These are phyloP conservation scores for Ramularia endophylla DNA, from an alignment of 2,329 filamentous ascomycete genomes.

Conservation along the genomic window DNA sequence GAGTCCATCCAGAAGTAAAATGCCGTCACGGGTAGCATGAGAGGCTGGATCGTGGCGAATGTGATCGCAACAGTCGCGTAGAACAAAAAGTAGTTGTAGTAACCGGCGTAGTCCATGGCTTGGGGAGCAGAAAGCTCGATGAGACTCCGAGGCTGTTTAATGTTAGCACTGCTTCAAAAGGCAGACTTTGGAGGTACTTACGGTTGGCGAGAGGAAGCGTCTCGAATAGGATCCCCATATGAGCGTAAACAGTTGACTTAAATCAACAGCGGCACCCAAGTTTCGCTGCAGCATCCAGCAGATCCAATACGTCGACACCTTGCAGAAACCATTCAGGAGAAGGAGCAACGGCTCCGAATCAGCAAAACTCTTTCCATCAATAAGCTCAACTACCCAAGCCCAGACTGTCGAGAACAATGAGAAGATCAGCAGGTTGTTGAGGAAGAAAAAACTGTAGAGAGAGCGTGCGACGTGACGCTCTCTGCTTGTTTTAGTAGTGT, in stretches of 20 bases:
- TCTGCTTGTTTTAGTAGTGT: constrained; percentile 84
- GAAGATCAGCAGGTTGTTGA: constrained; percentile 95
- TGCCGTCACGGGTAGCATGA: constrained; percentile 78
- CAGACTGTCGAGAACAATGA: constrained; percentile 84
- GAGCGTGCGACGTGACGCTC: constrained; percentile 88
- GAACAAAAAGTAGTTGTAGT: constrained; percentile 98
- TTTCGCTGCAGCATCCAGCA: constrained; percentile 91
- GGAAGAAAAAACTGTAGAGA: constrained; percentile 91
- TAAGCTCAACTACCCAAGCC: constrained; percentile 51
- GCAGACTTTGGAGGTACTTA: background rate
- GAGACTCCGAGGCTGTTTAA: constrained; percentile 62
- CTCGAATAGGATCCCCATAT: constrained; percentile 79
- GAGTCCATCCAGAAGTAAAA: constrained; percentile 85
- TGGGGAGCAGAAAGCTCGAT: constrained; percentile 92
- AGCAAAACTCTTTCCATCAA: constrained; percentile 52
- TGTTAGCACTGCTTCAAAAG: background rate
- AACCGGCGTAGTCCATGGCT: constrained; percentile 88
- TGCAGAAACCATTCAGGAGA: constrained; percentile 69
- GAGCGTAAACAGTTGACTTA: constrained; percentile 82
- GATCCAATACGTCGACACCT: constrained; percentile 86
- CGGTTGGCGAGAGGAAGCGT: constrained; percentile 76
- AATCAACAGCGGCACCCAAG: constrained; percentile 83
- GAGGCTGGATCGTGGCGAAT: constrained; percentile 78
- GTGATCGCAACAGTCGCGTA: constrained; percentile 85
- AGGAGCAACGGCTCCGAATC: constrained; percentile 56